phyloP scores from a whole-genome alignment of 805 yeast genomes.

The Candida golubevii region DNA sequence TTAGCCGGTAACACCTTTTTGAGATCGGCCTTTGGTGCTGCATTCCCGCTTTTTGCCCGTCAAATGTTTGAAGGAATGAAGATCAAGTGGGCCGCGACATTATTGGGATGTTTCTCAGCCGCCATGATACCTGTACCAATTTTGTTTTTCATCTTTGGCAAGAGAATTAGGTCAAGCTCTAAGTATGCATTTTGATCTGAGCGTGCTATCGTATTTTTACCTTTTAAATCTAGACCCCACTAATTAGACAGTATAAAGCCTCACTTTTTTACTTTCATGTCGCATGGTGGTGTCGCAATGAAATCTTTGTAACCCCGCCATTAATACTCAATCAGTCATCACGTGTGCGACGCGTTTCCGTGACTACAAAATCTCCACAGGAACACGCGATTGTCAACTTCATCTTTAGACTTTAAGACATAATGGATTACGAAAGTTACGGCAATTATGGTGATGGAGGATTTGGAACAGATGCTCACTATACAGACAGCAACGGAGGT shows the following conservation, averaged over 20 bases:
- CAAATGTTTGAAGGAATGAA: conserved; percentile 70
- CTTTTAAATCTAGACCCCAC: too few species aligned
- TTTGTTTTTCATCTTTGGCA: conserved; percentile 48
- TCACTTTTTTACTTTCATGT: too few species aligned
- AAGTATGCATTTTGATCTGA: conserved; percentile 31
- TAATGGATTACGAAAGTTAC: conserved; percentile 14
- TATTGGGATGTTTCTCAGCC: conserved; percentile 59
- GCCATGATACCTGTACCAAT: conserved; percentile 65
- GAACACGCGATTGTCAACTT: not conserved
- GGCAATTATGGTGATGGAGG: conserved; percentile 19
- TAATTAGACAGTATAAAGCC: too few species aligned
- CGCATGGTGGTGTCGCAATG: too few species aligned
- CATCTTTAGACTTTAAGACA: not conserved
- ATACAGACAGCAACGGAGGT: conserved; percentile 6
- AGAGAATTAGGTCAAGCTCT: conserved; percentile 49
- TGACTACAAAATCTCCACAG: not conserved
- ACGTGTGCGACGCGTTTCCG: conserved; percentile 13
- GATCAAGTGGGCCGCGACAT: conserved; percentile 73
- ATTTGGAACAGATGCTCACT: conserved; percentile 13
- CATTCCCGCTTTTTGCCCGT: conserved; percentile 63
- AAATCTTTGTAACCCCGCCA: too few species aligned
- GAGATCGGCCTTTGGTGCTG: conserved; percentile 64
- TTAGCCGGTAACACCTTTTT: conserved; percentile 51
- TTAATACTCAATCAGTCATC: not conserved
- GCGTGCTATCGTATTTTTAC: too few species aligned